phyloP scores from a whole-genome alignment of 1,139 yeast species.

The Nematodospora anomalae region DNA sequence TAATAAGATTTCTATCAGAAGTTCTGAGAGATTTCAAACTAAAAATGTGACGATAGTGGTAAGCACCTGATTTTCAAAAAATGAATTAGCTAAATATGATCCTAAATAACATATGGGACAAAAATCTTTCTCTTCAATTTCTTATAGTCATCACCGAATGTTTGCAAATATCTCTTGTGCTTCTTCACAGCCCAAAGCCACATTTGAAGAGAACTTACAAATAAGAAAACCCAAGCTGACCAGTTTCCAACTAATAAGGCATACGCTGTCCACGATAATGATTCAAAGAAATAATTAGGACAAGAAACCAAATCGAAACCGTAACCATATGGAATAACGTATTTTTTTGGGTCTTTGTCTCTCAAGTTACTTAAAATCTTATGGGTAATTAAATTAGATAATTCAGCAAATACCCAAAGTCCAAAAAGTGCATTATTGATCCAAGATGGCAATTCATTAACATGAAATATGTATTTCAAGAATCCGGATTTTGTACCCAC shows the following conservation, averaged over 20 bases:
- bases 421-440: conserved; percentile 33
- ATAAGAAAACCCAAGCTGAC: conserved; percentile 68
- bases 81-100: no score
- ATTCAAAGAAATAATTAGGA: conserved; percentile 92
- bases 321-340: conserved; percentile 46
- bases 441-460: conserved; percentile 27
- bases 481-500: conserved; percentile 15
- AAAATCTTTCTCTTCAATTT: conserved; percentile 62
- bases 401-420: conserved; percentile 65
- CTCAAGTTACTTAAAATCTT: conserved; percentile 58
- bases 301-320: conserved; percentile 50
- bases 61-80: neutral
- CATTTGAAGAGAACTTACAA: conserved; percentile 78
- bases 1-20: no score
- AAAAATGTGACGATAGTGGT: neutral
- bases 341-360: conserved; percentile 35
- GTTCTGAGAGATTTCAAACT: no score
- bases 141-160: conserved; percentile 76
- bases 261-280: conserved; percentile 68
- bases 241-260: conserved; percentile 75
- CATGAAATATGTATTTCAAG: conserved; percentile 30
- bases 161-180: conserved; percentile 63
- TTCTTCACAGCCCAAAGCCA: conserved; percentile 75
- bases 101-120: conserved; percentile 45
- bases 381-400: conserved; percentile 74